Evolutionary conservation across 148 eudicot species (phyloP), one percentile per base, ranked within the genome.

Genomic region (Vaccinium vitisidaea): DNA sequence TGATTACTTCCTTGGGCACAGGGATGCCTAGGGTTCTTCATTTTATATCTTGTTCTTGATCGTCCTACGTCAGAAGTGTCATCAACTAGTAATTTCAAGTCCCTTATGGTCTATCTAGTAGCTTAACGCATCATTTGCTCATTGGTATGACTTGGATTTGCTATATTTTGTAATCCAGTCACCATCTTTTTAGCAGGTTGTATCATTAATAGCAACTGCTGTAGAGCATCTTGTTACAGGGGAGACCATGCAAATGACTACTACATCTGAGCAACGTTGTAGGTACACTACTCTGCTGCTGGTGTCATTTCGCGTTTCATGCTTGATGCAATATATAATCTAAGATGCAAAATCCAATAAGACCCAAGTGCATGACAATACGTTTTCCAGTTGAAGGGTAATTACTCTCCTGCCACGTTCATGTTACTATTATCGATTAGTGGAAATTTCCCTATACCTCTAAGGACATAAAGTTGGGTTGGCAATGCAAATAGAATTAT

Each of bases 241-340:
- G 32, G 99, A 96, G 86, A 96, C 99, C 79, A 96, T 96, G 99
- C 99, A 96, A 89, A 94, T 96, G 97, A 92, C 93, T n/a, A 87
- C 94, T 12, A 82, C 99, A 84, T 89, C 94, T 84, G 99, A 94
- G 77, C 93, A 94, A 86, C 94, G 94, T 75, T 89, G 93, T 88
- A 92, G 94, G 99, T 94, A 89, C 87, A 90, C 58, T 15, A 54
- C 84, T 81, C 58, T 49, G 32, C 63, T 79, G 83, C 58, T 61
- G 67, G 67, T 82, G 61, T 65, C 75, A 67, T 32, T 67, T 18
- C 25, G 74, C 3, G 75, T 55, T 85, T 75, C 27, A n/a, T 85
- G 86, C 67, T 27, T 21, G 13, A n/a, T 59, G 46, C 8, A 7
- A 75, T 75, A 1, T 74, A 10, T 58, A 23, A 13, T 70, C 30